Conservation (phyloP, 2,329 filamentous ascomycete genomes). For the Clonostachys sp. region DNA sequence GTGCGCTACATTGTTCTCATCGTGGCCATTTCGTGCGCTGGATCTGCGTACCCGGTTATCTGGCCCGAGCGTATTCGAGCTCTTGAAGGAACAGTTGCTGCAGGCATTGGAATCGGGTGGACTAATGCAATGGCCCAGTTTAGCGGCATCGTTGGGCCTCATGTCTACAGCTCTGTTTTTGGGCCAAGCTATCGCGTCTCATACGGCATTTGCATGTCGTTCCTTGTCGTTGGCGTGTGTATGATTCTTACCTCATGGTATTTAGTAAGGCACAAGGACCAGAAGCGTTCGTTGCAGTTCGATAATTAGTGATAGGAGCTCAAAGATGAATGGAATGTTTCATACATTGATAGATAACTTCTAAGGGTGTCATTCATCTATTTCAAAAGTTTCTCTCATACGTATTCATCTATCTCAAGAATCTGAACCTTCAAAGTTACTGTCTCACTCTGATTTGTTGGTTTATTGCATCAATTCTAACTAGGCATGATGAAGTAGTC, state of each 20-base stretch:
- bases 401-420: no score
- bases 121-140: conserved; percentile 25
- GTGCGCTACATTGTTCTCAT: conserved; percentile 33
- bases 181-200: conserved; percentile 29
- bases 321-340: no score
- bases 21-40: conserved; percentile 28
- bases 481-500: no score
- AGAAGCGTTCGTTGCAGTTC: no score
- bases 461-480: no score
- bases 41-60: conserved; percentile 29
- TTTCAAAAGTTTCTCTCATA: no score
- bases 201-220: conserved; percentile 24
- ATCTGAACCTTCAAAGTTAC: no score
- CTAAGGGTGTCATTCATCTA: no score
- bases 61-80: conserved; percentile 32
- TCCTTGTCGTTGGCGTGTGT: conserved; percentile 19
- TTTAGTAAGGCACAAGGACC: conserved; percentile 10
- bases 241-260: conserved; percentile 11
- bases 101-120: conserved; percentile 27
- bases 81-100: conserved; percentile 28
- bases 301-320: no score
- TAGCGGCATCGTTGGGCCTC: conserved; percentile 30
- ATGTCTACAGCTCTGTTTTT: conserved; percentile 30
- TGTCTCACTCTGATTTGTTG: no score
- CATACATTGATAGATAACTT: no score